Evolutionary conservation across 176 grass and related monocot species (phyloP), one percentile per base, ranked within the genome.

Genomic region (Ananas comosus): DNA sequence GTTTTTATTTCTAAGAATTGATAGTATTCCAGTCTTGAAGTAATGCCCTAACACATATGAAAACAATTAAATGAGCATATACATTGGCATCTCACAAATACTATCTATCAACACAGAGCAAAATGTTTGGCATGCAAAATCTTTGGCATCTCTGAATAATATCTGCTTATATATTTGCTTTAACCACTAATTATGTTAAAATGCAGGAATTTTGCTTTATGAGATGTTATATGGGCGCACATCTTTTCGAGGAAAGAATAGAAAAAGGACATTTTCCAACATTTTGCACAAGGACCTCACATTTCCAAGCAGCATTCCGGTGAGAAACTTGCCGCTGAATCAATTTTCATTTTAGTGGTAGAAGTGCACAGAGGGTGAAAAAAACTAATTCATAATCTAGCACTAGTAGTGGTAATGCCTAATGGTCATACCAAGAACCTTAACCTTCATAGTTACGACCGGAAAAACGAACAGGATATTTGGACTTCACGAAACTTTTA

Each of bases 161-260:
- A 17, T 18, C 56, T 59, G 19, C 14, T 59, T 10, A 58, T 19
- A 59, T 9, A 59, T 18, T 9, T 17, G 56, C 56, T 9, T 59
- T 59, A 14, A 59, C 16, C n/a, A 21, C 19, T 59, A 65, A 67
- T 50, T 52, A 72, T 50, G 11, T 51, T 64, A 81, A 74, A 70
- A 28, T 83, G 65, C 66, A 99, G 94, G 94, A 88, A 93, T 99
- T 76, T 71, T 99, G 48, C 74, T 93, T 52, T 99, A 99, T 66
- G 94, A 99, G 85, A 99, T 99, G 94, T 65, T 99, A 54, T 99
- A 99, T 72, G 94, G 89, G 13, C 94, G 89, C 10, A 99, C 94
- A 78, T 89, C 94, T 77, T 99, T 99, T 64, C 85, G 94, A 86
- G 94, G 89, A 80, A 99, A 93, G 78, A 93, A 99, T 76, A 87